These are phyloP conservation scores for Pichia sp. DNA, from an alignment of 1,139 yeast species.

Conservation along the genomic window DNA sequence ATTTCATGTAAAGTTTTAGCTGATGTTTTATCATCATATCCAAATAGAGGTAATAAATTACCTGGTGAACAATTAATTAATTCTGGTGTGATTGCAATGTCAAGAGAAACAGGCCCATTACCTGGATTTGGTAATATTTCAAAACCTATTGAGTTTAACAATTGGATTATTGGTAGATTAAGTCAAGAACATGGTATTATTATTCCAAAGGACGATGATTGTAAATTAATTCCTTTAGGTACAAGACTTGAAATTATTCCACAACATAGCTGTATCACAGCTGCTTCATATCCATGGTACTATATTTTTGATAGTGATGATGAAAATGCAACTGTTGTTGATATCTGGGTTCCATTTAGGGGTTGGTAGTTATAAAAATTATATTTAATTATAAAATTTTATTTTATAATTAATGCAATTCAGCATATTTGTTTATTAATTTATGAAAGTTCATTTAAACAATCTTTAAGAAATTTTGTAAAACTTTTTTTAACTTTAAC, in stretches of 20 bases:
- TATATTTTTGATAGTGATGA: constrained; percentile 38
- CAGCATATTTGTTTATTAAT: neutral
- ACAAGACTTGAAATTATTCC: constrained; percentile 53
- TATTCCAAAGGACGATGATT: constrained; percentile 31
- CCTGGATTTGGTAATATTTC: constrained; percentile 45
- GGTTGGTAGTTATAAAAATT: constrained; percentile 32
- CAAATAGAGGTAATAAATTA: constrained; percentile 38
- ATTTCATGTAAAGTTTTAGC: constrained; percentile 57
- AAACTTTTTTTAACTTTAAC: constrained; percentile 3
- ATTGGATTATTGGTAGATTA: constrained; percentile 52
- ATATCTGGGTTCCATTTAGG: constrained; percentile 67
- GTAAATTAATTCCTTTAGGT: constrained; percentile 44
- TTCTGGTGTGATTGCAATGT: constrained; percentile 67
- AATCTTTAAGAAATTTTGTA: neutral
- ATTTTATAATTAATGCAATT: neutral
- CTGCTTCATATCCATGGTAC: constrained; percentile 56
- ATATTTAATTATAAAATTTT: too few species aligned
- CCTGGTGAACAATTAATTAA: constrained; percentile 58
- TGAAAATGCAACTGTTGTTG: constrained; percentile 39
- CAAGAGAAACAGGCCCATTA: constrained; percentile 49
- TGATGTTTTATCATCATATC: constrained; percentile 57
- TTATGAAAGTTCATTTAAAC: constrained; percentile 2
- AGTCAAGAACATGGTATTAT: constrained; percentile 64
- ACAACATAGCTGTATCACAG: constrained; percentile 72
- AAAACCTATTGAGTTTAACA: constrained; percentile 34